Evolutionary conservation across 78 protist genomes (phyloP).

Genomic region (Dictyostelium purpureum): DNA sequence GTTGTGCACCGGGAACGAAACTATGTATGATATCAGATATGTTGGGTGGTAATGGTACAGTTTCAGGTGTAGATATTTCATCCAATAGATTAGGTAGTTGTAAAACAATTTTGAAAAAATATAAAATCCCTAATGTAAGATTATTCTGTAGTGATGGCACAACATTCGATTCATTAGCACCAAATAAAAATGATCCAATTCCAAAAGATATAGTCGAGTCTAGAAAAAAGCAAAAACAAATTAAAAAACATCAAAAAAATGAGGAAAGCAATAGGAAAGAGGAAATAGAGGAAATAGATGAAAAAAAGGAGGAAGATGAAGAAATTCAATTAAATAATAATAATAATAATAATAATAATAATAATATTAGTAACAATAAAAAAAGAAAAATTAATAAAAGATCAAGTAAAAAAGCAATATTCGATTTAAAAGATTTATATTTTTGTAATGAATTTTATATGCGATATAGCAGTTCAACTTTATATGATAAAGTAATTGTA

Average conservation of each 20-base stretch:
- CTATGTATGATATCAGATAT: conserved; percentile 75
- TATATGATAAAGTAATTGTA: conserved; percentile 84
- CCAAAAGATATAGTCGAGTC: neutral
- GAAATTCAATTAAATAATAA: neutral
- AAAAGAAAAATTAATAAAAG: neutral
- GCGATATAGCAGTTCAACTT: conserved; percentile 24
- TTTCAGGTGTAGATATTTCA: conserved; percentile 68
- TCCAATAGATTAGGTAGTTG: conserved; percentile 25
- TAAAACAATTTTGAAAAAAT: conserved; percentile 67
- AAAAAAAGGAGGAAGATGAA: neutral
- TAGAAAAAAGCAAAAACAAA: neutral
- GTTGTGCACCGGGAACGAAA: conserved; percentile 91
- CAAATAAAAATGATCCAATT: conserved; percentile 22
- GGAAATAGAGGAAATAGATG: neutral
- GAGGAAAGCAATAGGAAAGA: neutral
- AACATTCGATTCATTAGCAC: conserved; percentile 61
- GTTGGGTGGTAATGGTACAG: conserved; percentile 48
- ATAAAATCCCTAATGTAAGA: conserved; percentile 65
- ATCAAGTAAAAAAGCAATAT: neutral
- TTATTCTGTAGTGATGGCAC: conserved; percentile 58
- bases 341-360: neutral
- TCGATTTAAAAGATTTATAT: conserved; percentile 47
- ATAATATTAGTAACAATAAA: neutral
- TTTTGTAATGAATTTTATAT: conserved; percentile 44
- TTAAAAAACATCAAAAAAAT: neutral